Conservation (phyloP, 2,329 filamentous ascomycete species). For the Aureobasidium sp. region DNA sequence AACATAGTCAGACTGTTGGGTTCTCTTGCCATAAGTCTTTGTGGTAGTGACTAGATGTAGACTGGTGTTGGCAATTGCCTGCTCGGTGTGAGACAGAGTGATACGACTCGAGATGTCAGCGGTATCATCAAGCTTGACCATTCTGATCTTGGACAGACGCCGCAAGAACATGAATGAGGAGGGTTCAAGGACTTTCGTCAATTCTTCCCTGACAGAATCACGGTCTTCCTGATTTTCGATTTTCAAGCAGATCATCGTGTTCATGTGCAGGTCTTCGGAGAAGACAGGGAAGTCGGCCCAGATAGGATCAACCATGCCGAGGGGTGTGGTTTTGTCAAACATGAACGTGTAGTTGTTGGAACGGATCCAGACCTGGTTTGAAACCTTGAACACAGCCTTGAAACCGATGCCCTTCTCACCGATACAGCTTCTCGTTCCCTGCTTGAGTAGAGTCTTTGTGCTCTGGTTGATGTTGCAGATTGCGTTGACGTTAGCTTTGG, state of each 20-base stretch:
- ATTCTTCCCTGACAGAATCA: not conserved
- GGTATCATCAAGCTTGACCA: conserved; percentile 14
- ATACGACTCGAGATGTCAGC: not conserved
- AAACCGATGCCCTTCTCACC: conserved; percentile 17
- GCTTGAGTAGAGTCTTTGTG: conserved; percentile 34
- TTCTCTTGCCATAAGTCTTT: not conserved
- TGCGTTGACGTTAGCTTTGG: conserved; percentile 47
- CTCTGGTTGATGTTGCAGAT: conserved; percentile 43
- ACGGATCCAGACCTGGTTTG: conserved; percentile 17
- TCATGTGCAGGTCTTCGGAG: conserved; percentile 18
- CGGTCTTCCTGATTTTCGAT: conserved; percentile 20
- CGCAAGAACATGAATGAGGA: conserved; percentile 29
- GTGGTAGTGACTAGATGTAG: not conserved
- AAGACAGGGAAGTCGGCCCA: conserved; percentile 25
- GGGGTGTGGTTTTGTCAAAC: conserved; percentile 29
- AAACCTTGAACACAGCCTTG: too few species aligned
- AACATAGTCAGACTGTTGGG: not conserved
- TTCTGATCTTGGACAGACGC: conserved; percentile 23
- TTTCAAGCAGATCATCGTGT: conserved; percentile 21
- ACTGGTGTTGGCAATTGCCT: too few species aligned
- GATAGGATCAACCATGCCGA: conserved; percentile 33
- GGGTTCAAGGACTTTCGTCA: conserved; percentile 22
- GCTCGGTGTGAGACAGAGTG: not conserved
- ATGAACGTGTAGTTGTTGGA: conserved; percentile 42
- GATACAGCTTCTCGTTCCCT: conserved; percentile 36